Evolutionary conservation across 2,329 filamentous ascomycete species (phyloP), one percentile per base, ranked within the genome.

Genomic region (Zalaria sp.): DNA sequence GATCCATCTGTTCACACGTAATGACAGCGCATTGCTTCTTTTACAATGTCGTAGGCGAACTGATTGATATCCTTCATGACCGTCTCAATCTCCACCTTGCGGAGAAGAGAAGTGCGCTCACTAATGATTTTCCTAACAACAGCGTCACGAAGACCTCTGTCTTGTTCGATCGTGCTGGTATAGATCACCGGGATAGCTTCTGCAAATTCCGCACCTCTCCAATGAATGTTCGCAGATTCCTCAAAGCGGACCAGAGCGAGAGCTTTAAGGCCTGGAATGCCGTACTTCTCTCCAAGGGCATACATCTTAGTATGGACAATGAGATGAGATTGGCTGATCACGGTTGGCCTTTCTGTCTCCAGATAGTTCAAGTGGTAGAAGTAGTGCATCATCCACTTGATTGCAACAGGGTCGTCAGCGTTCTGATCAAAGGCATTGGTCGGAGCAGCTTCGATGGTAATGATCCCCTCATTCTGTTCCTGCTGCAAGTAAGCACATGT

Each of bases 121-220:
- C 18, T 18, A 18, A 18, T 18, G 18, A 2, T 18, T 18, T 18
- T 18, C 18, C 52, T 43, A 7, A 48, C 44, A 4, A 59, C 52
- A 4, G 49, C 46, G 37, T 60, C 53, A 9, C 57, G 50, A 42
- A 61, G 46, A 5, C 51, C 55, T n/a, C 52, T 54, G 42, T 59
- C 53, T 1, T 44, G 6, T 7, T 53, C 45, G 1, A 49, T 51
- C 5, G 56, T 58, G 0, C 48, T 50, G 6, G 45, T 51, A 29
- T 55, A 59, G 1, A 52, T 45, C 5, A 53, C 37, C 25, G 52
- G 46, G 4, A 57, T 55, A 0, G 57, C 52, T n/a, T 51, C 47
- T 5, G 54, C 46, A 9, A 62, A 50, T 32, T 56, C 54, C 5
- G 43, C 35, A 45, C 49, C 48, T 50, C 32, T 53, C 50, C 7